Base-by-base conservation (phyloP, 2,329 filamentous ascomycete genomes). In the Colletotrichum sidae region DNA sequence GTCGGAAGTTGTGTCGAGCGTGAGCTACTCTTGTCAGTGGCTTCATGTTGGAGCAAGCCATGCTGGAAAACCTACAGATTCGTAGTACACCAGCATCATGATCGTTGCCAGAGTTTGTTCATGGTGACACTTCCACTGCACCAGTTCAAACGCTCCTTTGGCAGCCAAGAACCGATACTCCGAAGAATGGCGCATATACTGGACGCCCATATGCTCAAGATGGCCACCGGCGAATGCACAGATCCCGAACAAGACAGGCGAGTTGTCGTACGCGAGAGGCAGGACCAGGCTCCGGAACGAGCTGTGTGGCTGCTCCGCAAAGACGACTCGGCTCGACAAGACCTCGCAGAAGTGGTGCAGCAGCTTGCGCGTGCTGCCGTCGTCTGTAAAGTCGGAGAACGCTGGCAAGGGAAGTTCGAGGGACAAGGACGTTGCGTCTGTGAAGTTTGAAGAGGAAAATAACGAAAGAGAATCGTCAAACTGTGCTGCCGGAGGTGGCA, bases 71-170 rank as follows among this genome's bases (percentile, higher is more conserved):
- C 50, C 10, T 0, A 53, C 50, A 6, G 50, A 38, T 12, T 53
- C 50, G 34, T 53, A 53, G 35, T 53, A 53, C 0, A 33, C 50
- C 6, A 53, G 10, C 3, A 53, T 11, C 50, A 53, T 34, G 3
- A 39, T 15, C 2, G 50, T 53, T 53, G 50, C 50, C 1, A 53
- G 38, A 12, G 44, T 39, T 11, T 54, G 17, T 11, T 54, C 38
- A 9, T 54, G 51, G 8, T 54, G 38, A 9, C 38, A 54, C 2
- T 44, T 54, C 51, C 51, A 54, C 7, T 44, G 37, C 10, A 54
- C 51, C 38, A 54, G n/a, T 17, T 54, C 51, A 0, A 54, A 54
- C 1, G 51, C 51, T 33, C 38, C 39, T 8, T 54, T 54, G 0
- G 51, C 51, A 11, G 51, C 51, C 39, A 44, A 33, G 25, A 39